Percentiles rank a stretch among this genome's conserved stretches.
phyloP scores from a whole-genome alignment of 176 grass and related monocot species.

The Phoenix roebelenii region DNA sequence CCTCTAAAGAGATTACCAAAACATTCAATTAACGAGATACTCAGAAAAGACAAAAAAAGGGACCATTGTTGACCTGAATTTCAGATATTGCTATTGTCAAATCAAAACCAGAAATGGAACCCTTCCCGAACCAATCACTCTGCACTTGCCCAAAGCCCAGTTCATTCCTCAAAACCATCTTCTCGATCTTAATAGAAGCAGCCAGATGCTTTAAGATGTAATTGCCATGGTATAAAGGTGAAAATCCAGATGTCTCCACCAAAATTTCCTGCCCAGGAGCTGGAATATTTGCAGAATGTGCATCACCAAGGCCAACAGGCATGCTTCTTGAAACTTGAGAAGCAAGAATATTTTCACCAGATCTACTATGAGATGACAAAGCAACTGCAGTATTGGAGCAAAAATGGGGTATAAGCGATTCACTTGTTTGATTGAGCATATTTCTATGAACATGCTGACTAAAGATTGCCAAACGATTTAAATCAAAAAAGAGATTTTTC shows the following conservation, averaged over 20 bases:
- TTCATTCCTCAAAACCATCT: conserved; percentile 28
- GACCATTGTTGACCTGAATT: conserved; percentile 40
- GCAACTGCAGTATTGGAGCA: conserved; percentile 40
- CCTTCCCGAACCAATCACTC: conserved; percentile 57
- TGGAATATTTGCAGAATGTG: conserved; percentile 30
- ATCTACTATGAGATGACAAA: conserved; percentile 31
- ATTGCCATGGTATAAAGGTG: conserved; percentile 21
- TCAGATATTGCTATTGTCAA: conserved; percentile 39
- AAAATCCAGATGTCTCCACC: conserved; percentile 28
- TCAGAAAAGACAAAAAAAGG: conserved; percentile 20
- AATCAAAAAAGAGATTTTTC: conserved; percentile 39
- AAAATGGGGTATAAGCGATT: conserved; percentile 48
- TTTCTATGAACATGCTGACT: conserved; percentile 33
- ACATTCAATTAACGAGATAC: too few relatives aligned
- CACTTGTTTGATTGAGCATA: conserved; percentile 24
- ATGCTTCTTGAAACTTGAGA: conserved; percentile 18
- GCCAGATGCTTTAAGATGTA: conserved; percentile 54
- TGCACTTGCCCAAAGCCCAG: conserved; percentile 18
- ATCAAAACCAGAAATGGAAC: conserved; percentile 70
- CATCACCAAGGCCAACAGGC: conserved; percentile 16
- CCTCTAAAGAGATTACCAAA: too few relatives aligned
- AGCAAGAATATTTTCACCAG: conserved; percentile 36
- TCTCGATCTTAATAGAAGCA: conserved; percentile 47
- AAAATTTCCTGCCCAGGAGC: conserved; percentile 31
- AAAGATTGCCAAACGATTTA: conserved; percentile 43